Percentiles rank a stretch among this genome's conserved stretches.
These are phyloP conservation scores for Penicillium goetzii DNA, from an alignment of 495 filamentous ascomycete species.

Conservation along the genomic window DNA sequence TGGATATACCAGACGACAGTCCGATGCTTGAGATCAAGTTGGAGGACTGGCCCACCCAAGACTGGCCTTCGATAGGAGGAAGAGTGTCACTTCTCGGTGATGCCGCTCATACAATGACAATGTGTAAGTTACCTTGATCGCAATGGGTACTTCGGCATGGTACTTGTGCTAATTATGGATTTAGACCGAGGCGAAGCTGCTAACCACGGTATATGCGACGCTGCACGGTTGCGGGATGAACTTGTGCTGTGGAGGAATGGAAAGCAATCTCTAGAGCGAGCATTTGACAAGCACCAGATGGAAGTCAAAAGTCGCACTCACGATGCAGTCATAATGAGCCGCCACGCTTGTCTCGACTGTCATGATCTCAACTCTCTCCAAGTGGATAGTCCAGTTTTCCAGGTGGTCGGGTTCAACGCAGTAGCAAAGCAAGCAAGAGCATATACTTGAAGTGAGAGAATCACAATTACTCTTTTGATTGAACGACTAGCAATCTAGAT, in stretches of 20 bases:
- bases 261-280: not conserved
- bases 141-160: not conserved
- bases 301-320: not conserved
- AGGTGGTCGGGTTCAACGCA: not conserved
- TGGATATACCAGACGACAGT: not conserved
- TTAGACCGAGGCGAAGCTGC: not conserved
- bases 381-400: slow-evolving; percentile 5
- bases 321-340: not conserved
- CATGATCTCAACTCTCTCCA: slow-evolving; percentile 1
- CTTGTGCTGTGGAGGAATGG: not conserved
- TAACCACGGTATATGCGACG: not conserved
- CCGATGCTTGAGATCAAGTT: not conserved
- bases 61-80: not conserved
- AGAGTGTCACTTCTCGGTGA: not conserved
- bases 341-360: not conserved
- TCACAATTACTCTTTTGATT: not conserved
- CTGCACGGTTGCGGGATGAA: not conserved
- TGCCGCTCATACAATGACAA: not conserved
- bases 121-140: not conserved
- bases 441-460: not conserved
- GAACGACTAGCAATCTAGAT: not conserved
- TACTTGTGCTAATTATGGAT: not conserved
- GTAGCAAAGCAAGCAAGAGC: not conserved
- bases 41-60: not conserved
- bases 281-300: not conserved